Conservation (phyloP, 352 stramenopile species). For the Pythium dissotocum region DNA sequence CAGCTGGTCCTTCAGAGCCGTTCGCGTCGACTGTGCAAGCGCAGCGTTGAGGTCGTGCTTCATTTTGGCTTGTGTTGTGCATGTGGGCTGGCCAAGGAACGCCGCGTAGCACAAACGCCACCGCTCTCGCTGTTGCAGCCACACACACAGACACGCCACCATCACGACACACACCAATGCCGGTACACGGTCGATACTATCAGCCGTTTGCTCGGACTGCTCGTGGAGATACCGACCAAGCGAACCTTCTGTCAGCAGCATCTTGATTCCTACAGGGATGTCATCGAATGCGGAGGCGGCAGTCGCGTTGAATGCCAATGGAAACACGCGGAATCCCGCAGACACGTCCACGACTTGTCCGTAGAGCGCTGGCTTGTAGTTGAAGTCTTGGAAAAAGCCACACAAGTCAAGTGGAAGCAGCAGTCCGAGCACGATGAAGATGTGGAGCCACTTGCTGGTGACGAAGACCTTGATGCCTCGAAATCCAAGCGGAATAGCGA, state of each 20-base stretch:
- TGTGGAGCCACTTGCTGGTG: slow-evolving; percentile 47
- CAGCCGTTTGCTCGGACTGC: slow-evolving; percentile 35
- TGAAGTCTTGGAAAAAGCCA: slow-evolving; percentile 45
- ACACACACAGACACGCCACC: slow-evolving; percentile 22
- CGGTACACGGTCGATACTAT: slow-evolving; percentile 34
- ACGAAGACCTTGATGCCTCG: slow-evolving; percentile 28
- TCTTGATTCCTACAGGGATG: slow-evolving; percentile 6
- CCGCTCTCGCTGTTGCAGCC: slow-evolving; percentile 40
- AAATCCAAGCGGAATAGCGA: slow-evolving; percentile 24
- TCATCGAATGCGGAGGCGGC: background rate
- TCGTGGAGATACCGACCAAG: slow-evolving; percentile 44
- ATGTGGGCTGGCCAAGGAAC: slow-evolving; percentile 31
- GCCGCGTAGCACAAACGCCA: slow-evolving; percentile 35
- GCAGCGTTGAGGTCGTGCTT: slow-evolving; percentile 26
- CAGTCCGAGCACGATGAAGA: slow-evolving; percentile 51
- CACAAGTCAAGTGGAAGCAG: slow-evolving; percentile 53
- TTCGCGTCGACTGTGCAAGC: slow-evolving; percentile 20
- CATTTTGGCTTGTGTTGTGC: background rate
- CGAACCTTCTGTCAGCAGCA: slow-evolving; percentile 37
- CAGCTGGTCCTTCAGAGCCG: slow-evolving; percentile 25
- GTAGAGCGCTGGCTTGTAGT: slow-evolving; percentile 40
- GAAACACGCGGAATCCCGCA: slow-evolving; percentile 18
- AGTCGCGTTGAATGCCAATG: background rate
- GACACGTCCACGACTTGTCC: slow-evolving; percentile 34
- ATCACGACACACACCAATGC: slow-evolving; percentile 36